Conservation (phyloP, 2,329 filamentous ascomycete genomes). For the Lasiodiplodia gonubiensis region DNA sequence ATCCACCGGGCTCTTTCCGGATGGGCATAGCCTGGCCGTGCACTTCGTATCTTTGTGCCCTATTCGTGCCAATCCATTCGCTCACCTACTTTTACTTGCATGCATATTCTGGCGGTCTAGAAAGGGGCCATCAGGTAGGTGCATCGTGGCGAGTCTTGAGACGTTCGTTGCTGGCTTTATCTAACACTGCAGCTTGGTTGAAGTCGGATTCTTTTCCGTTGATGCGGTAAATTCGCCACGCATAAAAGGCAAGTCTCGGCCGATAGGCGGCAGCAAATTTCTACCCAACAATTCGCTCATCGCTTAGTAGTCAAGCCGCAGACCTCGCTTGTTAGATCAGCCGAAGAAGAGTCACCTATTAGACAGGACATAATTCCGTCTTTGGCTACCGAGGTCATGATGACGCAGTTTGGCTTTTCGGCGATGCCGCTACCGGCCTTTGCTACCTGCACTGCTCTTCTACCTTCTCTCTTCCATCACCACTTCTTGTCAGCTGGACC, state of each 20-base stretch:
- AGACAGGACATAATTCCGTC: not conserved
- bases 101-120: constrained; percentile 14
- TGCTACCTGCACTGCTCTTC: not conserved
- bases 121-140: not conserved
- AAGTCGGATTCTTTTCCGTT: constrained; percentile 13
- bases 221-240: not conserved
- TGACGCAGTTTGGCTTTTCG: not conserved
- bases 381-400: not conserved
- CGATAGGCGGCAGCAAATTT: not conserved
- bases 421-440: not conserved
- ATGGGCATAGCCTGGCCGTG: constrained; percentile 3
- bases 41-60: constrained; percentile 3
- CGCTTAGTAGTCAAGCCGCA: not conserved
- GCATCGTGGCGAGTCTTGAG: not conserved
- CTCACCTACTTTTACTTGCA: constrained; percentile 2
- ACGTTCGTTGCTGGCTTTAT: not conserved
- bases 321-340: not conserved
- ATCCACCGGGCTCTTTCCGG: not conserved
- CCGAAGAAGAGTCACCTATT: not conserved
- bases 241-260: not conserved
- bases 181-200: not conserved
- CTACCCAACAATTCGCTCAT: not conserved
- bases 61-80: not conserved
- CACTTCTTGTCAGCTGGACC: not conserved
- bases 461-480: not conserved